These are phyloP conservation scores for Euphorbia pulcherrima DNA, from an alignment of 345 rosid species.

Conservation along the genomic window DNA sequence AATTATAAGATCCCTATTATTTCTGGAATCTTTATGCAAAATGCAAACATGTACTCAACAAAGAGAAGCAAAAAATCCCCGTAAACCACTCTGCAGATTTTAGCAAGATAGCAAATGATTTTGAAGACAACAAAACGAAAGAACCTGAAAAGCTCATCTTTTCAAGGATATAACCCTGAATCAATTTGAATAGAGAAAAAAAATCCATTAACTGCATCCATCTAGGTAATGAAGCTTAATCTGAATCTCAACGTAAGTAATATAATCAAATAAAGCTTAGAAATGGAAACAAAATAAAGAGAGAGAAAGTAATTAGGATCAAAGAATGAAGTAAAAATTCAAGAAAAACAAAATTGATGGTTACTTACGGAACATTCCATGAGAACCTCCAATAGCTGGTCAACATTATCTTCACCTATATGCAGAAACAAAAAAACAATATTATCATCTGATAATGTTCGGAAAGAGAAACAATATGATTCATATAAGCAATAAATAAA, in stretches of 20 bases:
- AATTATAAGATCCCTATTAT: not conserved
- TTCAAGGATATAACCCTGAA: not conserved
- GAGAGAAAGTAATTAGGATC: not conserved
- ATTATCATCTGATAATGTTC: constrained; percentile 13
- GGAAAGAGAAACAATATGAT: too few relatives aligned
- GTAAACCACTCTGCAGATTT: not conserved
- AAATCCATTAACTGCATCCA: not conserved
- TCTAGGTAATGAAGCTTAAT: not conserved
- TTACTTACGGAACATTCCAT: constrained; percentile 46
- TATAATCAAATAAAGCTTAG: not conserved
- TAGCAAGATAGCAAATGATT: not conserved
- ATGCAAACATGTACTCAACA: not conserved
- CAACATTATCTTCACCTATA: constrained; percentile 67
- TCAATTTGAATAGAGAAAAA: too few relatives aligned
- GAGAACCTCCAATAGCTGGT: constrained; percentile 68
- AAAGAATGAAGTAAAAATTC: not conserved
- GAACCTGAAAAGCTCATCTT: not conserved
- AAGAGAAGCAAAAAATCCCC: not conserved
- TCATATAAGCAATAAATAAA: constrained; percentile 1
- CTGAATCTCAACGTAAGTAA: not conserved
- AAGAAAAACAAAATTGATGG: not conserved
- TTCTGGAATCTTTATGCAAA: not conserved
- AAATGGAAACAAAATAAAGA: not conserved
- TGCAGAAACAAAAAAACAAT: constrained; percentile 5
- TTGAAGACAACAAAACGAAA: not conserved